Percentiles rank a stretch among this genome's conserved stretches.
These are phyloP conservation scores for Fusarium coicis DNA, from an alignment of 2,329 filamentous ascomycete genomes.

Conservation along the genomic window DNA sequence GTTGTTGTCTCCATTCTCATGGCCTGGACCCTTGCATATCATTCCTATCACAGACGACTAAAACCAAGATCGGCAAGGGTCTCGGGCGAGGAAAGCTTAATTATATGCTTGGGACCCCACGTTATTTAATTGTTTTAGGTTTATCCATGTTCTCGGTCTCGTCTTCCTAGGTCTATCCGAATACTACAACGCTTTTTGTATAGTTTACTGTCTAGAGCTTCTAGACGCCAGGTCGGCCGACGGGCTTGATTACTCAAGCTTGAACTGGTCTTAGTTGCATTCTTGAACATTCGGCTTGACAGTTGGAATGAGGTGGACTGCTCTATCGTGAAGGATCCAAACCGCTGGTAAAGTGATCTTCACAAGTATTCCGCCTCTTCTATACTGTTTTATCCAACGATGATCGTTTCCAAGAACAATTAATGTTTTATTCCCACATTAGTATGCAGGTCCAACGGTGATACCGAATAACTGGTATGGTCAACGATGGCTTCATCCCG, in stretches of 20 bases:
- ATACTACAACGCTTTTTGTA: background rate
- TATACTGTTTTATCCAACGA: background rate
- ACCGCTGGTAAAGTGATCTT: background rate
- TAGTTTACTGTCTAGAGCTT: background rate
- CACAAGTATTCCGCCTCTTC: background rate
- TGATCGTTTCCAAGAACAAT: no score
- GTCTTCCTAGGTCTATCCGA: background rate
- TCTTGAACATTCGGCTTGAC: background rate
- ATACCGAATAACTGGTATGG: background rate
- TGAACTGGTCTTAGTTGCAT: background rate
- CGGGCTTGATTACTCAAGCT: background rate
- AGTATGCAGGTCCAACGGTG: background rate
- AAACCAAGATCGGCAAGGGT: background rate
- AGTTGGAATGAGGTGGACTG: background rate
- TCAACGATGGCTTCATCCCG: accelerated
- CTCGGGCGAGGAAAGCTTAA: background rate
- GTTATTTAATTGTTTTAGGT: background rate
- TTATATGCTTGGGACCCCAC: background rate
- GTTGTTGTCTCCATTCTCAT: background rate
- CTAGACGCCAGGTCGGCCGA: background rate
- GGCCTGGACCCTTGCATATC: constrained; percentile 12
- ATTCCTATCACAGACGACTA: constrained; percentile 3
- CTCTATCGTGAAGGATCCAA: background rate
- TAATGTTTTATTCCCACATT: background rate
- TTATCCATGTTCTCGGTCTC: background rate